Base-by-base conservation (phyloP, 2,329 filamentous ascomycete species). In the Penicillium sp. region DNA sequence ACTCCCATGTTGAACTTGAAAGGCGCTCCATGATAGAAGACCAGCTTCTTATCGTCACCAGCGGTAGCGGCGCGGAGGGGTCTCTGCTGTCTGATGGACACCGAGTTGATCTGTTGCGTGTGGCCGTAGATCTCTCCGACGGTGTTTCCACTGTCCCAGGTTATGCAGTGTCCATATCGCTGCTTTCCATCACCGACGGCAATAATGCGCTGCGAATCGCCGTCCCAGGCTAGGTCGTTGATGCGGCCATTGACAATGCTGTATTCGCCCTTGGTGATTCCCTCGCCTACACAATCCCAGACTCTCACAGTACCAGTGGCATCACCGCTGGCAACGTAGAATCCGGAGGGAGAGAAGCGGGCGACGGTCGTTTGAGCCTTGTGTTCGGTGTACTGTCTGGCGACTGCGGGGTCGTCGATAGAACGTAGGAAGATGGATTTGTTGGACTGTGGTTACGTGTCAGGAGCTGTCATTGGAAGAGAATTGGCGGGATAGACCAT, bases 161-260 rank as follows among this genome's bases (percentile, higher is more conserved):
- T 96, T 67, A 97, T 90, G 75, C 89, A 95, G 70, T 92, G 88
- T 12, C 92, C 92, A 68, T 89, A 96, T 49, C 89, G 82, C 74
- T 97, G 90, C 66, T 92, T 91, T 44, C 93, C 93, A 62, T 97
- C 88, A 39, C 93, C 93, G 4, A 98, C 92, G 3, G 92, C 93
- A 64, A 97, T 96, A 66, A 98, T 86, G 43, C 93, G 86, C 75
- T 96, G 91, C 53, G 88, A 95, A 72, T 98, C 93, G 49, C 91
- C 92, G 65, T 97, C 93, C 91, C 93, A 98, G 1, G 90, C 92
- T 58, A 98, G 83, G 69, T 98, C 93, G 68, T 95, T 95, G 73
- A 98, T 92, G 46, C 89, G 86, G 10, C 93, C 93, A 29, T 88
- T 90, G 64, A 97, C 91, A 72, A 97, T 96, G 66, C 84, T 81